Evolutionary conservation across 2,329 filamentous ascomycete genomes (phyloP).

Genomic region (Nemania sp.): DNA sequence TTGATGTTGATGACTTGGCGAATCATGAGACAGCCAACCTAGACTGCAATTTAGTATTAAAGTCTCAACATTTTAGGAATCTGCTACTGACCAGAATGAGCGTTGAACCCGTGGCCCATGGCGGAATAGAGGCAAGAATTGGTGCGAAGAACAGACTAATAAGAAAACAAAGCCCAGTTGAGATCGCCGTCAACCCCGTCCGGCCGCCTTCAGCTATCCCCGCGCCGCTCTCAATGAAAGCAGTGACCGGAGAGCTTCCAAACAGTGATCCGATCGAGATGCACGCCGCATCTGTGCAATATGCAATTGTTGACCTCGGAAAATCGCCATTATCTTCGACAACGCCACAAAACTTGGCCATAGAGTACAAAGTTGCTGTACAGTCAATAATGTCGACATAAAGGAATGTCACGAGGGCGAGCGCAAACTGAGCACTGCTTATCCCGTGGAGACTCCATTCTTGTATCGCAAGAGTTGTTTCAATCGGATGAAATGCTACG

Average conservation of each 20-base stretch:
- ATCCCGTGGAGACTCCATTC: constrained; percentile 64
- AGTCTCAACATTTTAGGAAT: background rate
- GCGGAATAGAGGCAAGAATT: constrained; percentile 75
- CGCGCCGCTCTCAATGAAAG: constrained; percentile 75
- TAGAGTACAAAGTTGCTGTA: constrained; percentile 78
- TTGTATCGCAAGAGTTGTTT: constrained; percentile 63
- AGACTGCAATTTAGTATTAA: constrained; percentile 1
- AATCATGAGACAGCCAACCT: constrained; percentile 79
- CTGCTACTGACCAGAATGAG: constrained; percentile 61
- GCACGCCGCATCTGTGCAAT: constrained; percentile 70
- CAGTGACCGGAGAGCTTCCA: constrained; percentile 71
- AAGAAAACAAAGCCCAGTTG: constrained; percentile 70
- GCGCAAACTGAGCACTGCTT: constrained; percentile 63
- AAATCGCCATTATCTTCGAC: constrained; percentile 77
- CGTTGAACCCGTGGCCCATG: constrained; percentile 76
- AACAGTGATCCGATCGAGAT: constrained; percentile 73
- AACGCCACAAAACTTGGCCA: constrained; percentile 73
- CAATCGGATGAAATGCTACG: constrained; percentile 71
- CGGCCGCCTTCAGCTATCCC: constrained; percentile 76
- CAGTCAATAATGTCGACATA: constrained; percentile 81
- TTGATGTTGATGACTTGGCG: constrained; percentile 75
- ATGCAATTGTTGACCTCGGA: constrained; percentile 79
- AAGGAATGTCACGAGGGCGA: constrained; percentile 76
- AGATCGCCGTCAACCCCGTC: constrained; percentile 72
- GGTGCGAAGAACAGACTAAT: constrained; percentile 75